These are phyloP conservation scores for Irineochytrium annulatum DNA, from an alignment of 192 early-diverging fungal genomes.

Conservation along the genomic window DNA sequence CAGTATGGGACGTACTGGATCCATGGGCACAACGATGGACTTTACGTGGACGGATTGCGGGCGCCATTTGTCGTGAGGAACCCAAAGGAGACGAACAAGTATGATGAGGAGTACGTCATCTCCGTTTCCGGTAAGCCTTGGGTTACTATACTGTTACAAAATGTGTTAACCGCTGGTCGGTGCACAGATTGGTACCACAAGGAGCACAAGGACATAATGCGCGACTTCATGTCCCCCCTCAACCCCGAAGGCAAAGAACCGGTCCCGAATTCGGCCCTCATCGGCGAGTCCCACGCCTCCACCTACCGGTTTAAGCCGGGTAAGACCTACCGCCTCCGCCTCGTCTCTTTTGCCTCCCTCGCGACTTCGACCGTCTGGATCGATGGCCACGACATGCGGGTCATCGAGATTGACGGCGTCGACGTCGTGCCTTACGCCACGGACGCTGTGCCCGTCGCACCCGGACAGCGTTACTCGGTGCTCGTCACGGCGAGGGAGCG, in stretches of 20 bases:
- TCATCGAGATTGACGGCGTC: conserved; percentile 76
- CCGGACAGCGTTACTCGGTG: conserved; percentile 74
- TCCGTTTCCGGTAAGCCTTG: background rate
- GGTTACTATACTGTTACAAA: background rate
- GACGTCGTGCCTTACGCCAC: conserved; percentile 52
- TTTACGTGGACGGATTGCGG: background rate
- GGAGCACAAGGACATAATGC: conserved; percentile 37
- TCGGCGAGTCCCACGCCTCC: conserved; percentile 26
- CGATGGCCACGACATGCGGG: conserved; percentile 65
- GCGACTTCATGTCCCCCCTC: conserved; percentile 45
- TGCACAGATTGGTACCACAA: conserved; percentile 31
- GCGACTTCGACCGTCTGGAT: conserved; percentile 69
- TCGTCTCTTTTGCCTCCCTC: conserved; percentile 76
- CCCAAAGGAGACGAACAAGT: background rate
- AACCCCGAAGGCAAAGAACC: conserved; percentile 64
- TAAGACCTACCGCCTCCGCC: conserved; percentile 64
- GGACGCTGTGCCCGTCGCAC: conserved; percentile 51
- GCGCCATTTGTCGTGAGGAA: background rate
- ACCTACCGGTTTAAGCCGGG: conserved; percentile 58
- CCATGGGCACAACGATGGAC: background rate
- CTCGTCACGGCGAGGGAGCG: conserved; percentile 62
- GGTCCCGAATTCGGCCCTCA: conserved; percentile 53
- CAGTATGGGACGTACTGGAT: background rate
- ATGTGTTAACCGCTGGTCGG: too few relatives aligned
- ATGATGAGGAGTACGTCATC: background rate